These are phyloP conservation scores for Talaromyces marneffei DNA, from an alignment of 2,329 filamentous ascomycete species.

Conservation along the genomic window DNA sequence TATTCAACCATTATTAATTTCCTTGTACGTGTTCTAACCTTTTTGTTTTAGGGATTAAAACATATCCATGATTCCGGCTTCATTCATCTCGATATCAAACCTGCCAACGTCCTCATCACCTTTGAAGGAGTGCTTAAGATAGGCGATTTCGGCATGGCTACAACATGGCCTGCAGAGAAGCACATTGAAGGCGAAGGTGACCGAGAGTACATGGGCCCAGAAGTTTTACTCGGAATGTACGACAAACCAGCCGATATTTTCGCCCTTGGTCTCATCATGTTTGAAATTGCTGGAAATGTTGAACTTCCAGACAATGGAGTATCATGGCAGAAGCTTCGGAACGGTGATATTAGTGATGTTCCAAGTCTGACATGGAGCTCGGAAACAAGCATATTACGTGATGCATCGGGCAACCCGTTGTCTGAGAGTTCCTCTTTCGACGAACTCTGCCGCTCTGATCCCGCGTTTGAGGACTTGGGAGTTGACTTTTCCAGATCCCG, in stretches of 20 bases:
- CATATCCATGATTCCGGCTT: slow-evolving; percentile 87
- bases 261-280: slow-evolving; percentile 85
- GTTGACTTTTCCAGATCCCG: slow-evolving; percentile 26
- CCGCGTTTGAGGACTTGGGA: slow-evolving; percentile 41
- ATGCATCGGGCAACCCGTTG: slow-evolving; percentile 66
- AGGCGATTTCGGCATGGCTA: slow-evolving; percentile 66
- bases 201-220: slow-evolving; percentile 90
- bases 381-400: slow-evolving; percentile 64
- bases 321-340: slow-evolving; percentile 83
- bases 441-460: slow-evolving; percentile 39
- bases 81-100: slow-evolving; percentile 62
- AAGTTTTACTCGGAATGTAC: slow-evolving; percentile 78
- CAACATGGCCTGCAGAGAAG: slow-evolving; percentile 66
- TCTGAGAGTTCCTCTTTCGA: slow-evolving; percentile 41
- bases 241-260: slow-evolving; percentile 93
- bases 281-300: slow-evolving; percentile 92
- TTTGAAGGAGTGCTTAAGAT: slow-evolving; percentile 63
- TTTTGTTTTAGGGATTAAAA: slow-evolving; percentile 63
- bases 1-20: background rate
- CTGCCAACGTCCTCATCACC: slow-evolving; percentile 60
- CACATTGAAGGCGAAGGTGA: slow-evolving; percentile 88
- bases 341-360: slow-evolving; percentile 81
- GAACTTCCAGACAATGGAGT: slow-evolving; percentile 87
- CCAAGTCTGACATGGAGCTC: slow-evolving; percentile 79
- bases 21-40: background rate